These are phyloP conservation scores for Diaporthe caulivora DNA, from an alignment of 2,329 filamentous ascomycete species.

Conservation along the genomic window DNA sequence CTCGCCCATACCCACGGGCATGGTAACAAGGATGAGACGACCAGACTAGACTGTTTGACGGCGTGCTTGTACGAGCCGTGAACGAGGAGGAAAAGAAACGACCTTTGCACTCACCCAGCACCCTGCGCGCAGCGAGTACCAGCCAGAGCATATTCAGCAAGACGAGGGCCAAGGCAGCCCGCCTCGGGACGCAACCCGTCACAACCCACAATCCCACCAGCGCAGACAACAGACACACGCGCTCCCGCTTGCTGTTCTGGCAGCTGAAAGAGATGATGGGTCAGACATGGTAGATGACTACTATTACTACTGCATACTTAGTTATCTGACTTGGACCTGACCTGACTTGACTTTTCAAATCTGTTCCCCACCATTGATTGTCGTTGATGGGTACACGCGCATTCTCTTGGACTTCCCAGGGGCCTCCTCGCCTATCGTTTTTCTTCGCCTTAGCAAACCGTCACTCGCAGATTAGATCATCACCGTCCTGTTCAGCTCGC, in stretches of 20 bases:
- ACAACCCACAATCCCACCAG: background rate
- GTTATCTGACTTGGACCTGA: slow-evolving; percentile 1
- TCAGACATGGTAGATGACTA: background rate
- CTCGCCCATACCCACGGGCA: slow-evolving; percentile 5
- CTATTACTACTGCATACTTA: background rate
- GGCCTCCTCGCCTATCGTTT: background rate
- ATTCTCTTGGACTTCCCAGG: background rate
- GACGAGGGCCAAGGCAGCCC: background rate
- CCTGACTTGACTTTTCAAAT: slow-evolving; percentile 4
- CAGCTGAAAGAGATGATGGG: slow-evolving; percentile 15
- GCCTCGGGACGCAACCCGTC: background rate
- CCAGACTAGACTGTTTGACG: background rate
- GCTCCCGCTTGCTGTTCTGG: background rate
- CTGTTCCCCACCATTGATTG: slow-evolving; percentile 16
- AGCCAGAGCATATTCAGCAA: background rate
- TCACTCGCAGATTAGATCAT: slow-evolving; percentile 17
- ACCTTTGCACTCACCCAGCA: background rate
- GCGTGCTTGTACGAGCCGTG: background rate
- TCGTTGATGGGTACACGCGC: background rate
- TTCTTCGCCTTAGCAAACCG: slow-evolving; percentile 3
- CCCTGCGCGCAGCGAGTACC: background rate
- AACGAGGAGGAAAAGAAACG: background rate
- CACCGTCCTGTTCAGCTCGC: slow-evolving; percentile 9
- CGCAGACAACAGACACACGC: background rate
- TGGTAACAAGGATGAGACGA: slow-evolving; percentile 17